Percentiles rank a stretch among this genome's conserved stretches.
These are phyloP conservation scores for Carex kokanica DNA, from an alignment of 176 grass and related monocot genomes.

Conservation along the genomic window DNA sequence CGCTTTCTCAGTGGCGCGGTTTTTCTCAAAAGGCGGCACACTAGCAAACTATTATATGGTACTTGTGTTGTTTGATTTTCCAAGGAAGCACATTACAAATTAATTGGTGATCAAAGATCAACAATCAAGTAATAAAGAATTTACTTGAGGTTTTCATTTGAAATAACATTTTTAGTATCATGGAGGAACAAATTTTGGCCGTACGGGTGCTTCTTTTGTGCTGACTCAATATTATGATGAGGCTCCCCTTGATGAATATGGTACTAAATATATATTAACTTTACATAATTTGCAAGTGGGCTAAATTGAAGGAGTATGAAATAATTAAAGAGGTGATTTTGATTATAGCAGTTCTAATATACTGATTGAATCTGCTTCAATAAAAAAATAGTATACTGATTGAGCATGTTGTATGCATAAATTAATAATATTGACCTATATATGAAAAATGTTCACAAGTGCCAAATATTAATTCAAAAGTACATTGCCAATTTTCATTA, in stretches of 20 bases:
- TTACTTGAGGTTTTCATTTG: background rate
- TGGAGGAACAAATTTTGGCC: slow-evolving; percentile 88
- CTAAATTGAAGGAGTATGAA: background rate
- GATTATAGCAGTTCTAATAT: background rate
- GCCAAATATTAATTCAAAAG: background rate
- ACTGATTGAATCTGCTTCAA: background rate
- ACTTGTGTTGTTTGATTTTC: background rate
- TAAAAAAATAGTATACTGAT: background rate
- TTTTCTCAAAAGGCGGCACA: slow-evolving; percentile 79
- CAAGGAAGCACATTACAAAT: background rate
- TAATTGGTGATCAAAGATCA: background rate
- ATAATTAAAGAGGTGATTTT: background rate
- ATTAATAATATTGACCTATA: background rate
- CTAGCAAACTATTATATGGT: slow-evolving; percentile 98
- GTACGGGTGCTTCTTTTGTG: slow-evolving; percentile 55
- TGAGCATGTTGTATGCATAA: background rate
- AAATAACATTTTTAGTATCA: slow-evolving; percentile 53
- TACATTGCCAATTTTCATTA: background rate
- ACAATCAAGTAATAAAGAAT: background rate
- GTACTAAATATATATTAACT: slow-evolving; percentile 24
- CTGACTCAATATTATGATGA: slow-evolving; percentile 89
- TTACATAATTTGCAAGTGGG: background rate
- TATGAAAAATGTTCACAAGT: background rate
- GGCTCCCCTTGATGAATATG: slow-evolving; percentile 84
- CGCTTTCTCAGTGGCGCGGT: slow-evolving; percentile 68